Base-by-base conservation (phyloP, 306 rosid species). In the Quercus gilva region DNA sequence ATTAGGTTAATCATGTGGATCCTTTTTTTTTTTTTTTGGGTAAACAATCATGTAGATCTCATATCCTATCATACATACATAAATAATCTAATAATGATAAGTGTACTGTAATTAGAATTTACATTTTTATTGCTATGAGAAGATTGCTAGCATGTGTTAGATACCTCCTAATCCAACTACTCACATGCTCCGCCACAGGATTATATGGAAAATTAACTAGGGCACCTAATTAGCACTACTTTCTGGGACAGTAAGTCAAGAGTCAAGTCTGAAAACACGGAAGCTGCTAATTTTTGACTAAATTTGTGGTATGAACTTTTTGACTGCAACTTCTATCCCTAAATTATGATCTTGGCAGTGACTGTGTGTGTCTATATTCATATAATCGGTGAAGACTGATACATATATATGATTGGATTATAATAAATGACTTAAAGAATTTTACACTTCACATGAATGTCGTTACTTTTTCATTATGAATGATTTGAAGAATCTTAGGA, bases 81-180 rank as follows among this genome's bases (percentile, higher is more conserved):
- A 74, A 72, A 31, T 65, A 49, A 43, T 78, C 79, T 58, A 77
- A 76, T 58, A 77, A 76, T 45, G 84, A 77, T 73, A 26, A 57
- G 69, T 73, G 63, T 74, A 49, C 69, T 76, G 35, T 58, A 70
- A 56, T 71, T 79, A 73, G 23, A 15, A 41, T 78, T 51, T 59
- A 9, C 67, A 10, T 13, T 76, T 78, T 74, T 75, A 23, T 82
- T 70, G 77, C 56, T 77, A 55, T 29, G 26, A 64, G 51, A 78
- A 78, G 84, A 84, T 78, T 76, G 87, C 53, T 68, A 80, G 85
- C 88, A 84, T 85, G 89, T 85, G 82, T 83, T 70, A 65, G 88
- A 67, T 88, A 55, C 82, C 70, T 73, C 79, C 81, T 78, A 80
- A 78, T 79, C 84, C 84, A 79, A 89, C 90, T 61, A 88, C 78